These are phyloP conservation scores for Didymella exigua DNA, from an alignment of 2,329 filamentous ascomycete genomes.

Conservation along the genomic window DNA sequence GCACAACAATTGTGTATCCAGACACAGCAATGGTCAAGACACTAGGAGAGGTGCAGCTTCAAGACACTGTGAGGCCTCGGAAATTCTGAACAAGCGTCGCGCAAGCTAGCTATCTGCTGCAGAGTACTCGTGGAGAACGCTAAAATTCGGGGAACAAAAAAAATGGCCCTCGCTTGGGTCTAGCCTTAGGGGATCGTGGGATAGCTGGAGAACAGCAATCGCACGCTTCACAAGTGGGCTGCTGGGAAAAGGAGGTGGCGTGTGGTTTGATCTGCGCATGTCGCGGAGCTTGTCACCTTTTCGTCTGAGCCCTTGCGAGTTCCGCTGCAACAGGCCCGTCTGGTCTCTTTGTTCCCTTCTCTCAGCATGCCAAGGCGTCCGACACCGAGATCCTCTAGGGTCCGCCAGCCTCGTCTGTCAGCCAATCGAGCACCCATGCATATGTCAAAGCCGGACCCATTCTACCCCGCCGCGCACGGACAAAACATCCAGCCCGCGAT, in stretches of 20 bases:
- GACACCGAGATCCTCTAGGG: conserved; percentile 19
- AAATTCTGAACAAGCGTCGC: conserved; percentile 32
- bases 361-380: conserved; percentile 25
- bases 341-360: conserved; percentile 52
- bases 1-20: conserved; percentile 8
- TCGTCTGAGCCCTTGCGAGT: conserved; percentile 7
- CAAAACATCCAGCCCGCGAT: background rate
- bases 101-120: conserved; percentile 28
- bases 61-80: background rate
- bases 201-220: conserved; percentile 11
- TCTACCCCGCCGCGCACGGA: conserved; percentile 17
- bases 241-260: conserved; percentile 24
- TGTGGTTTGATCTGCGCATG: conserved; percentile 9
- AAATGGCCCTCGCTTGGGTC: conserved; percentile 26
- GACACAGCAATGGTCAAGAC: background rate
- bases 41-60: background rate
- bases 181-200: conserved; percentile 20
- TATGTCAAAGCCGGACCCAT: conserved; percentile 13
- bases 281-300: conserved; percentile 8
- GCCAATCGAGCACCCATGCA: conserved; percentile 19
- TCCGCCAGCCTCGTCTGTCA: conserved; percentile 4
- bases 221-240: conserved; percentile 5
- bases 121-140: conserved; percentile 29
- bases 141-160: conserved; percentile 20
- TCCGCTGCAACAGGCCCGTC: conserved; percentile 8